Conservation (phyloP, 2,329 filamentous ascomycete species). For the Phyllachora maydis region DNA sequence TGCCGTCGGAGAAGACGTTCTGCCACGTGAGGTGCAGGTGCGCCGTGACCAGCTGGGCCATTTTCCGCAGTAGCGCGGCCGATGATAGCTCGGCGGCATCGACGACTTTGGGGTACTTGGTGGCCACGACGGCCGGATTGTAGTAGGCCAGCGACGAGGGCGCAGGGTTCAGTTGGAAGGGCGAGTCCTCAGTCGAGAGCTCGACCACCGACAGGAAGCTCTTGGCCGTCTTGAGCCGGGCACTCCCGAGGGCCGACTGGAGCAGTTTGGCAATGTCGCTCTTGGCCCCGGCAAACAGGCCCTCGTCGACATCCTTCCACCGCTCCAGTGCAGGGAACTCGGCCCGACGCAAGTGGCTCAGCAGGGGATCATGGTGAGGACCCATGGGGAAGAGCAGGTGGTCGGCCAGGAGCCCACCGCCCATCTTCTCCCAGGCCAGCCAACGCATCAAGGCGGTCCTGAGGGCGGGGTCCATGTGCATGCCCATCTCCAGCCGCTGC, state of each 20-base stretch:
- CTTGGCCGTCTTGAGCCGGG: conserved; percentile 32
- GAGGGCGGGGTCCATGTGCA: conserved; percentile 36
- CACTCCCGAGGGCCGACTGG: conserved; percentile 33
- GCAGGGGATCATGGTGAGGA: conserved; percentile 46
- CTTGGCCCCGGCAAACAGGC: conserved; percentile 52
- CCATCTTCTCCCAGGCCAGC: conserved; percentile 88
- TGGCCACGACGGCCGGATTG: conserved; percentile 35
- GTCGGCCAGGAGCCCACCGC: conserved; percentile 59
- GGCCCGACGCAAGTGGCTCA: conserved; percentile 54
- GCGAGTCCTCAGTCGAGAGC: conserved; percentile 8
- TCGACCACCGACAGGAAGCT: conserved; percentile 40
- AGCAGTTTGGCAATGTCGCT: conserved; percentile 41
- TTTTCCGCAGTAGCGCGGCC: conserved; percentile 37
- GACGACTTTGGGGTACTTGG: conserved; percentile 46
- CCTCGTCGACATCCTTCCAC: conserved; percentile 51
- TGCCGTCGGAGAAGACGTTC: conserved; percentile 53
- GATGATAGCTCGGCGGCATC: conserved; percentile 36
- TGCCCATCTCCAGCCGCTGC: conserved; percentile 33
- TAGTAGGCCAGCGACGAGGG: conserved; percentile 63
- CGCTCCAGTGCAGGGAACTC: conserved; percentile 54
- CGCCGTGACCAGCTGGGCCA: conserved; percentile 60
- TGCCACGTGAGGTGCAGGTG: conserved; percentile 81
- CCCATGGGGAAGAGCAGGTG: conserved; percentile 76
- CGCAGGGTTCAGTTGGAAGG: conserved; percentile 41
- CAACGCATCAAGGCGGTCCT: conserved; percentile 60